Base-by-base conservation (phyloP, 208 protist genomes). In the Crithidia mellificae region DNA sequence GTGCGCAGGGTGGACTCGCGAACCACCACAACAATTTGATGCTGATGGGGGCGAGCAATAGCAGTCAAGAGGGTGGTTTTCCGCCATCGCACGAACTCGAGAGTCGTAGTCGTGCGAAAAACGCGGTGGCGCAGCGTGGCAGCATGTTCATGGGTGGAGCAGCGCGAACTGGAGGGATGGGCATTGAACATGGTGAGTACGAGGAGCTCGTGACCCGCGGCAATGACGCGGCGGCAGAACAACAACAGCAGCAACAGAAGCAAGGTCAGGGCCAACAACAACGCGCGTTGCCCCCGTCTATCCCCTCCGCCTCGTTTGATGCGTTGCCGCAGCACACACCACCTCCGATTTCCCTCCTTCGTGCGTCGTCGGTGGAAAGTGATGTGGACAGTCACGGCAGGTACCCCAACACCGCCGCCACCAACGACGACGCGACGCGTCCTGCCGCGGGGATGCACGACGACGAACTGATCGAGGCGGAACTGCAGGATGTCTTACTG, bases 231-330 rank as follows among this genome's bases (percentile, higher is more conserved):
- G 34, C 34, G 11, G 34, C 34, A 38, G 34, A 5, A 38, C 50
- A 38, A 38, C 50, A 38, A 20, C 50, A 38, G 50, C 29, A 38
- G 20, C 50, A 38, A 29, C 50, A 38, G 24, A 24, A 22, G 19
- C 52, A 57, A 32, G 27, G 6, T 17, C 52, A 5, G 27, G 19
- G 2, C n/a, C n/a, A n/a, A n/a, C n/a, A n/a, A n/a, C n/a, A n/a
- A n/a, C n/a, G n/a, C n/a, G n/a, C n/a, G n/a, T n/a, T n/a, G 30
- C 27, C 57, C 1, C 29, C 38, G 7, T 63, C 57, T 1, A 38
- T 27, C 19, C 57, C 57, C 2, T 52, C 57, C 3, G 24, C 43
- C 6, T 52, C 57, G 9, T 53, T 63, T 27, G 57, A 63, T 8
- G 44, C 2, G 27, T 0, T 41, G 3, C 0, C 8, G 39, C 41